phyloP scores from a whole-genome alignment of 2,329 filamentous ascomycete species.

The Leptographium flavum region DNA sequence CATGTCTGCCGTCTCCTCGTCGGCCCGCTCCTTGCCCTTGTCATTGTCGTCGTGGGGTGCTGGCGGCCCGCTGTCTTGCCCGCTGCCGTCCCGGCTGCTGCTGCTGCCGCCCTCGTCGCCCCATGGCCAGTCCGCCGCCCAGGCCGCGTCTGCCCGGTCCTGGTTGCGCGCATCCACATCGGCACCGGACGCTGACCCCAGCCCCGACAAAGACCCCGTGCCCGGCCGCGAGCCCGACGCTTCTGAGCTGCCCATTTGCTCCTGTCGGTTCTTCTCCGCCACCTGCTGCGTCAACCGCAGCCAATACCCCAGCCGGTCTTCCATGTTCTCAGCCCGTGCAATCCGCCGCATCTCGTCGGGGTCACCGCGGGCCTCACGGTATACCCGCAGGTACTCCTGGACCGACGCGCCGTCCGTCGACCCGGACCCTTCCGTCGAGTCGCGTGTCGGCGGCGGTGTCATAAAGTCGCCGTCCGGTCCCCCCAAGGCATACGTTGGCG shows the following conservation, averaged over 20 bases:
- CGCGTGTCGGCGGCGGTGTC: too few species aligned
- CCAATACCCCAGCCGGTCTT: conserved; percentile 45
- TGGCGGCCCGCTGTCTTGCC: background rate
- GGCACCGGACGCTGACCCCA: too few species aligned
- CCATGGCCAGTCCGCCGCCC: background rate
- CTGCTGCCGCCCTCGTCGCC: background rate
- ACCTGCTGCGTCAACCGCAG: conserved; percentile 35
- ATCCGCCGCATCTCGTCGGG: conserved; percentile 43
- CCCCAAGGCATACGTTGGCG: too few species aligned
- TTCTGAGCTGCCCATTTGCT: background rate
- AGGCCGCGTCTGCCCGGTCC: background rate
- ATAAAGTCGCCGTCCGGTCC: background rate
- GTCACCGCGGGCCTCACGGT: conserved; percentile 45
- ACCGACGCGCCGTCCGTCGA: conserved; percentile 12
- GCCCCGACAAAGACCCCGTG: too few species aligned
- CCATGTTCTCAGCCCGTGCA: conserved; percentile 44
- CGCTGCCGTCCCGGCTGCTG: background rate
- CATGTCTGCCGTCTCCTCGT: background rate
- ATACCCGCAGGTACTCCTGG: conserved; percentile 38
- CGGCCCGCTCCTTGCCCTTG: conserved; percentile 5
- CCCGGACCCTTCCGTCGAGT: background rate
- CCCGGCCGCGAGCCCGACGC: background rate
- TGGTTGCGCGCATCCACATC: too few species aligned
- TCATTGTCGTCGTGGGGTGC: too few species aligned
- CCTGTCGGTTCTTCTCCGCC: conserved; percentile 10